These are phyloP conservation scores for Climacium dendroides DNA, from an alignment of 225 moss, liverwort and hornwort species.

Conservation along the genomic window DNA sequence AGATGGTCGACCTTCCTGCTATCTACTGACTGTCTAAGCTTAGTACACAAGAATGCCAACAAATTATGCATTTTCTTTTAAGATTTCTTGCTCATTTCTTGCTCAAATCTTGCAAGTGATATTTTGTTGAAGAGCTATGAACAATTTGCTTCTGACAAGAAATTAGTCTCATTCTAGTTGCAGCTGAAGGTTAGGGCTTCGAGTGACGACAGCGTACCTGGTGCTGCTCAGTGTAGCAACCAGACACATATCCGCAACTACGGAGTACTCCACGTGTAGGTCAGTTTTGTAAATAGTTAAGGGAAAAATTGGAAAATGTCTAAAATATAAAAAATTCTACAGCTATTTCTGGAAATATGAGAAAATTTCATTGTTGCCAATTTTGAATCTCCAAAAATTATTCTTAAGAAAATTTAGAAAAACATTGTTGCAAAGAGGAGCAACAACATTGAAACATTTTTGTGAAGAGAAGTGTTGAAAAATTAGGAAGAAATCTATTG, in stretches of 20 bases:
- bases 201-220: not conserved
- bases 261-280: no score
- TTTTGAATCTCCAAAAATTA: no score
- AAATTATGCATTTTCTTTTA: not conserved
- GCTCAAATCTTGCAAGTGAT: not conserved
- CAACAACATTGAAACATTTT: no score
- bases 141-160: not conserved
- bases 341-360: no score
- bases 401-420: no score
- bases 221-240: not conserved
- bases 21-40: not conserved
- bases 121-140: not conserved
- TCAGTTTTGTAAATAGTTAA: no score
- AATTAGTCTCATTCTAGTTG: not conserved
- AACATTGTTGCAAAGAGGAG: no score
- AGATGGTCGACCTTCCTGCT: not conserved
- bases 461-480: no score
- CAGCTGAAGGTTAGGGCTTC: not conserved
- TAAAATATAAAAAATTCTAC: no score
- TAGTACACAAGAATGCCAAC: not conserved
- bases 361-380: no score
- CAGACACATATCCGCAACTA: not conserved
- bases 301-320: no score
- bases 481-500: no score
- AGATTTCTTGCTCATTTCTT: not conserved